Evolutionary conservation across 345 rosid species (phyloP), one percentile per base, ranked within the genome.

Genomic region (Cardamine chenopodiifolia): DNA sequence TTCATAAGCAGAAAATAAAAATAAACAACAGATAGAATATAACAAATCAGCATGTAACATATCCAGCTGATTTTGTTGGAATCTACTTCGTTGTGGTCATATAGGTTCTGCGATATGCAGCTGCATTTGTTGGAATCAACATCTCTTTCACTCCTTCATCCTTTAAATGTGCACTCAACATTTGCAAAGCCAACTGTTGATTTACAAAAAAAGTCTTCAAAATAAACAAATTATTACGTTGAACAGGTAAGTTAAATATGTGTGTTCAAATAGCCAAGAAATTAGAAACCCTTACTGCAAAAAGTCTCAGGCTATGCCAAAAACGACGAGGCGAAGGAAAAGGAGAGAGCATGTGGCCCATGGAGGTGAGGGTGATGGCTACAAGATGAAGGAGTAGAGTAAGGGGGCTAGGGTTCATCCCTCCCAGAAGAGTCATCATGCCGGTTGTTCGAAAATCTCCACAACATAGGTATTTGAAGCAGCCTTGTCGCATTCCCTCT

Each of bases 91-190:
- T 15, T 34, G 14, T 22, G n/a, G 35, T 11, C 25, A 68, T 53
- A 9, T 54, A 68, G 39, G 25, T 52, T 54, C 52, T 53, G 49
- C 62, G 72, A 37, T 68, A 68, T 1, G 7, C 25, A 37, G 62
- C 62, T 37, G 75, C 72, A 20, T 42, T 48, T 25, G 55, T 22
- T n/a, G 85, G 83, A 70, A 77, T 77, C 64, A 83, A 77, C 85
- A 77, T 83, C 48, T 77, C 81, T 63, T 76, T 77, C 32, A 80
- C 77, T 31, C 85, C 83, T 62, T 80, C 85, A 3, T 78, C 82
- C 70, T 55, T 48, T 19, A 83, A 73, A 67, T 80, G 81, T 18
- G 78, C 78, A 59, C 79, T 73, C 67, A 83, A 80, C 66, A 80
- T 77, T 61, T 80, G 69, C 39, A 82, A 75, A 64, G 83, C 85